These are phyloP conservation scores for Blastomyces parvus DNA, from an alignment of 2,329 filamentous ascomycete species.

Conservation along the genomic window DNA sequence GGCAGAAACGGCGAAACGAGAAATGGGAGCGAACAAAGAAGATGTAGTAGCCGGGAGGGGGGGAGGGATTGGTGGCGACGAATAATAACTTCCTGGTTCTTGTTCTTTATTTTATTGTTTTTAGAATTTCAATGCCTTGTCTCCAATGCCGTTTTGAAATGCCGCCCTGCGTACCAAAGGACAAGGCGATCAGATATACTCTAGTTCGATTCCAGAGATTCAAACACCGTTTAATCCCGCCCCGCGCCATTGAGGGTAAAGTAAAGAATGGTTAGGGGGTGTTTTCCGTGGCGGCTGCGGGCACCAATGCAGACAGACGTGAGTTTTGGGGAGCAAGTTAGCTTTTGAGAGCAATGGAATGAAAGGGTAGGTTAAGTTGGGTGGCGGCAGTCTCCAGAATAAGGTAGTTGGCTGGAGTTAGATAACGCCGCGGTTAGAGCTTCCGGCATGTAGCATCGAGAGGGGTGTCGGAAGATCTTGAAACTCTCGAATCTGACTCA, in stretches of 20 bases:
- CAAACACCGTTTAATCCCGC: slow-evolving; percentile 1
- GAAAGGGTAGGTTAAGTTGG: not conserved
- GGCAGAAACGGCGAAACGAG: slow-evolving; percentile 3
- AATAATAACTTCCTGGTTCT: too few species aligned
- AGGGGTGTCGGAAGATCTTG: not conserved
- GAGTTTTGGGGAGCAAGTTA: not conserved
- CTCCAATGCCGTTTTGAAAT: not conserved
- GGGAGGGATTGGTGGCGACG: not conserved
- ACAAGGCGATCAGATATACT: not conserved
- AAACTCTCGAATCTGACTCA: not conserved
- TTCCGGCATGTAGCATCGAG: not conserved
- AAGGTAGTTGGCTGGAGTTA: not conserved
- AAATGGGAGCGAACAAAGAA: not conserved
- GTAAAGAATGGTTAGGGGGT: not conserved
- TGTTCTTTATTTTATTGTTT: not conserved
- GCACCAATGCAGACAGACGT: not conserved
- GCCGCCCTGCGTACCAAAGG: not conserved
- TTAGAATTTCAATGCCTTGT: too few species aligned
- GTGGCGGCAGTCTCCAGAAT: not conserved
- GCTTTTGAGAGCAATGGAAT: not conserved
- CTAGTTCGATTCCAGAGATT: not conserved
- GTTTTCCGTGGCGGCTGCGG: slow-evolving; percentile 4
- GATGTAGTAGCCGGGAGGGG: not conserved
- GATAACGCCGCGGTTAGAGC: too few species aligned
- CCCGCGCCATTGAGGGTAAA: not conserved